phyloP scores from a whole-genome alignment of 2,329 filamentous ascomycete species.

The Colletotrichum endophyticum region DNA sequence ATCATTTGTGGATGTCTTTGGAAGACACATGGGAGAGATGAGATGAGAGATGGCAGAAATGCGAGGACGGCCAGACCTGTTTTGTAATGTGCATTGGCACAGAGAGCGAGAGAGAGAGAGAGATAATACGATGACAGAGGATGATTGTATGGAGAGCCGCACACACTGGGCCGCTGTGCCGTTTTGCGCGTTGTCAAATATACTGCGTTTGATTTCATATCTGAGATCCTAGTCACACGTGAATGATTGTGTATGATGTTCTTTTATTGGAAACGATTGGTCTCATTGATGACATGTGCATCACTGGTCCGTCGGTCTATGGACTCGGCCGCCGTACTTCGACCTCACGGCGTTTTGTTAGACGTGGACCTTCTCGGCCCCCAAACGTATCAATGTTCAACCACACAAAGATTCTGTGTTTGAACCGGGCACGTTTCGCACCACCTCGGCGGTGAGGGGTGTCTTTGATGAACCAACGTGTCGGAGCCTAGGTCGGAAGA shows the following conservation, averaged over 20 bases:
- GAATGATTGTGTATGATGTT: background rate
- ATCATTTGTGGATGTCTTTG: background rate
- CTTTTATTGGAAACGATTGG: background rate
- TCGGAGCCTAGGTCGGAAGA: background rate
- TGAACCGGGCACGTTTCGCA: background rate
- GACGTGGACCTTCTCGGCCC: background rate
- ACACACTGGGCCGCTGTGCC: background rate
- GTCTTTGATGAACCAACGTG: background rate
- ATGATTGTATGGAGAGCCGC: constrained; percentile 2
- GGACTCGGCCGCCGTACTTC: background rate
- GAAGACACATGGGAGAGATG: constrained; percentile 4
- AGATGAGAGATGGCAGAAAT: background rate
- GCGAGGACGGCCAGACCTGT: background rate
- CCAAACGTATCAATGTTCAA: background rate
- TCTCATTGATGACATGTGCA: background rate
- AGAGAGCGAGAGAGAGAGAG: background rate
- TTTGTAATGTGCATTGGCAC: background rate
- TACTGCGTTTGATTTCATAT: constrained; percentile 6
- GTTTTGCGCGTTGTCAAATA: constrained; percentile 16
- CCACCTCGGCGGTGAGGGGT: background rate
- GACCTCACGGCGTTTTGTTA: background rate
- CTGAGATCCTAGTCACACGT: background rate
- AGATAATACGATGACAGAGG: constrained; percentile 5
- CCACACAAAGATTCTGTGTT: background rate
- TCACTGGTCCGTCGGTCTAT: background rate